phyloP scores from a whole-genome alignment of 1,284 basidiomycete genomes.

The Psilocybe mexicana region DNA sequence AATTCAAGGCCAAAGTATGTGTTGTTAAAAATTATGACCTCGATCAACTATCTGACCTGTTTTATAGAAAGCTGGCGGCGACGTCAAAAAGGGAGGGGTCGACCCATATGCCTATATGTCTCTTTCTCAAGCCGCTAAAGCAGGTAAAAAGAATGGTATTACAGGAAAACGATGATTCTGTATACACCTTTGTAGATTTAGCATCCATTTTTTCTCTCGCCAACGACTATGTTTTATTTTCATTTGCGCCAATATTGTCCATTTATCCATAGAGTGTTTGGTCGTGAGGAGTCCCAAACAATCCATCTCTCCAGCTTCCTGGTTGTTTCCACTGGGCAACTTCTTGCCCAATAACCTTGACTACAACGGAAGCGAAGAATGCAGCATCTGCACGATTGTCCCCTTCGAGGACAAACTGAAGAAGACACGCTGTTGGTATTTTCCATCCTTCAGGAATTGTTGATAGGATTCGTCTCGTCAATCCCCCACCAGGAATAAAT shows the following conservation, averaged over 20 bases:
- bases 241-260: slow-evolving; percentile 4
- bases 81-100: slow-evolving; percentile 82
- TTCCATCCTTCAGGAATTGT: slow-evolving; percentile 56
- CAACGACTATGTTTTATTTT: slow-evolving; percentile 8
- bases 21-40: neutral
- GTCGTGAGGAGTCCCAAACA: slow-evolving; percentile 74
- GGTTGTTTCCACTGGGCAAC: slow-evolving; percentile 57
- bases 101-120: slow-evolving; percentile 95
- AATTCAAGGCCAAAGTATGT: slow-evolving; percentile 86
- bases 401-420: slow-evolving; percentile 75
- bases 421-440: slow-evolving; percentile 53
- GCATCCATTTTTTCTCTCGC: neutral
- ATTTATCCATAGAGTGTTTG: slow-evolving; percentile 64
- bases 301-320: slow-evolving; percentile 61
- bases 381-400: slow-evolving; percentile 76
- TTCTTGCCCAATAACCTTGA: slow-evolving; percentile 47
- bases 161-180: slow-evolving; percentile 45
- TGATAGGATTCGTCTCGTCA: slow-evolving; percentile 65
- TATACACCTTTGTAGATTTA: slow-evolving; percentile 1
- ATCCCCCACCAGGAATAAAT: slow-evolving; percentile 75
- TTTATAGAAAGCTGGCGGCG: slow-evolving; percentile 85
- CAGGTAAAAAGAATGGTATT: slow-evolving; percentile 49
- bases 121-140: slow-evolving; percentile 80
- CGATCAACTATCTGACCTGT: slow-evolving; percentile 6
- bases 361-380: slow-evolving; percentile 55